phyloP scores from a whole-genome alignment of 208 protist species.

The Trypanosoma rangeli region DNA sequence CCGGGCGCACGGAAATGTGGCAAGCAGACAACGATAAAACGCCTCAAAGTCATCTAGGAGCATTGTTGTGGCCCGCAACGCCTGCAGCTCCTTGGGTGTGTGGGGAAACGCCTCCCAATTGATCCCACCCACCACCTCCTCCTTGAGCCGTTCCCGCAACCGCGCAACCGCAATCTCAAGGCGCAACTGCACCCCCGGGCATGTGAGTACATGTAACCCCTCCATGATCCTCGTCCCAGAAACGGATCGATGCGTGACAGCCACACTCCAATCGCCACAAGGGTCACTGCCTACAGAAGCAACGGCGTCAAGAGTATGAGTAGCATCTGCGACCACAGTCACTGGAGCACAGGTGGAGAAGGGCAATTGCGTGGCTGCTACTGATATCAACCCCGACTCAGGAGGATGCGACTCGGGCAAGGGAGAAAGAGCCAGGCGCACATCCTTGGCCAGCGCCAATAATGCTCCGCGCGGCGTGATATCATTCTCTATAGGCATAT shows the following conservation, averaged over 20 bases:
- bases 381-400: neutral
- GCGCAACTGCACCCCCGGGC: slow-evolving; percentile 22
- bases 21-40: slow-evolving; percentile 11
- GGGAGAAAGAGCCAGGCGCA: slow-evolving; percentile 7
- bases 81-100: slow-evolving; percentile 10
- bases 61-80: slow-evolving; percentile 3
- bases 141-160: slow-evolving; percentile 10
- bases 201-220: slow-evolving; percentile 26
- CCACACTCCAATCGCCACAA: neutral
- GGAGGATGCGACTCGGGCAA: neutral
- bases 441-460: slow-evolving; percentile 19
- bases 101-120: neutral
- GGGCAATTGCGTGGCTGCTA: neutral
- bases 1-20: slow-evolving; percentile 16
- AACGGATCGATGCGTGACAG: slow-evolving; percentile 1
- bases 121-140: slow-evolving; percentile 7
- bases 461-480: slow-evolving; percentile 19
- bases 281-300: neutral
- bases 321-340: neutral
- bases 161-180: slow-evolving; percentile 6
- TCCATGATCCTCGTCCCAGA: slow-evolving; percentile 21
- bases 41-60: slow-evolving; percentile 24
- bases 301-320: neutral
- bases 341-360: neutral
- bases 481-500: neutral